Percentiles rank a stretch among this genome's conserved stretches.
phyloP scores from a whole-genome alignment of 2,329 filamentous ascomycete species.

The Fusarium xyrophilum region DNA sequence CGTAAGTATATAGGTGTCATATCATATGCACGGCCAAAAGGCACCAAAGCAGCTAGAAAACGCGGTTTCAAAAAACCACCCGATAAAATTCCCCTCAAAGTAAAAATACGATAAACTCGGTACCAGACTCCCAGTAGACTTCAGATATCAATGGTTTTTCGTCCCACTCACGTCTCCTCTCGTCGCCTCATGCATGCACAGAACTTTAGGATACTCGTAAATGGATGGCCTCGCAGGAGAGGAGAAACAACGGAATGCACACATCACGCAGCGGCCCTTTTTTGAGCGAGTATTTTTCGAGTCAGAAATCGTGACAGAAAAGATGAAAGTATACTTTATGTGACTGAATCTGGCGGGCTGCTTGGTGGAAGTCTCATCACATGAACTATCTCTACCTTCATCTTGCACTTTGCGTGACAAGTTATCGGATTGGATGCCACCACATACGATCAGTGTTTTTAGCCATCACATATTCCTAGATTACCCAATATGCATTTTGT shows the following conservation, averaged over 20 bases:
- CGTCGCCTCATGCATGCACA: constrained; percentile 9
- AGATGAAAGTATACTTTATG: not conserved
- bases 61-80: not conserved
- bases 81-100: not conserved
- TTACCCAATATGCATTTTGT: not conserved
- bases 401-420: constrained; percentile 11
- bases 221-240: not conserved
- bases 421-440: constrained; percentile 36
- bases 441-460: constrained; percentile 13
- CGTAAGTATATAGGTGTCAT: not conserved
- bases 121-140: constrained; percentile 1
- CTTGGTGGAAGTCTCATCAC: not conserved
- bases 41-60: constrained; percentile 13
- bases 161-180: constrained; percentile 20
- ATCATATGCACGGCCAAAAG: constrained; percentile 9
- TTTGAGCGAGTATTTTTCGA: not conserved
- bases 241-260: constrained; percentile 5
- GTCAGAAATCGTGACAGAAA: not conserved
- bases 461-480: not conserved
- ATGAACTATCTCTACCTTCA: constrained; percentile 16
- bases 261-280: not conserved
- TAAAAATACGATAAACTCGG: constrained; percentile 8
- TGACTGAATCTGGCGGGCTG: not conserved
- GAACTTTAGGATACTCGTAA: constrained; percentile 1
- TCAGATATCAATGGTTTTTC: constrained; percentile 3